These are phyloP conservation scores for Viola odorata DNA, from an alignment of 345 rosid species.

Conservation along the genomic window DNA sequence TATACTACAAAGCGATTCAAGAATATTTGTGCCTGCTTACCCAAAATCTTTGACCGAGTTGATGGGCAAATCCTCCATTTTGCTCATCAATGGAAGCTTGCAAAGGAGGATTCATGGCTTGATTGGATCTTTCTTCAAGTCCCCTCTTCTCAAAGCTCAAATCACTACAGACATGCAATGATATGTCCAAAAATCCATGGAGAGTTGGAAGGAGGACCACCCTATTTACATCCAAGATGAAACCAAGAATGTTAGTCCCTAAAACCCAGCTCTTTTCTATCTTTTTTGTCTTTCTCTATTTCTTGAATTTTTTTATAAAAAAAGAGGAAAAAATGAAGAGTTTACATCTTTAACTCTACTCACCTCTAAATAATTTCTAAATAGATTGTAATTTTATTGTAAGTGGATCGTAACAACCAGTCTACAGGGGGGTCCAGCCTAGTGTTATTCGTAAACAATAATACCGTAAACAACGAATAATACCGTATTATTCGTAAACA, in stretches of 20 bases:
- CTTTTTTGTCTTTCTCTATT: not conserved
- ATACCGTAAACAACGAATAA: no score
- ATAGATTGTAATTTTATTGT: not conserved
- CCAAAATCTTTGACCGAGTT: conserved; percentile 90
- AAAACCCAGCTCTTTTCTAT: no score
- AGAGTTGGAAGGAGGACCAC: conserved; percentile 54
- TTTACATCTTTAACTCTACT: no score
- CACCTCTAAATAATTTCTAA: not conserved
- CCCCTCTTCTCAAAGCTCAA: conserved; percentile 77
- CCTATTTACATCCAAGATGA: conserved; percentile 77
- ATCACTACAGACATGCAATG: conserved; percentile 71
- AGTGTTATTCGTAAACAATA: no score
- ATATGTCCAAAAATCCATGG: conserved; percentile 66
- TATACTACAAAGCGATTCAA: conserved; percentile 81
- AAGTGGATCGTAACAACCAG: no score
- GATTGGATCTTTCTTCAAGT: conserved; percentile 80
- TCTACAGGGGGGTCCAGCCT: no score
- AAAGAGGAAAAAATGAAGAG: no score
- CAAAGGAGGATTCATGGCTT: conserved; percentile 94
- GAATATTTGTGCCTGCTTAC: conserved; percentile 76
- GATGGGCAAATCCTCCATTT: conserved; percentile 92
- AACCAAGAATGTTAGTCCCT: conserved; percentile 59
- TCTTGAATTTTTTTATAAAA: not conserved
- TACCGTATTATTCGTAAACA: no score
- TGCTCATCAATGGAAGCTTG: conserved; percentile 74